phyloP scores from a whole-genome alignment of 805 yeast species.

The Komagataella phaffii region DNA sequence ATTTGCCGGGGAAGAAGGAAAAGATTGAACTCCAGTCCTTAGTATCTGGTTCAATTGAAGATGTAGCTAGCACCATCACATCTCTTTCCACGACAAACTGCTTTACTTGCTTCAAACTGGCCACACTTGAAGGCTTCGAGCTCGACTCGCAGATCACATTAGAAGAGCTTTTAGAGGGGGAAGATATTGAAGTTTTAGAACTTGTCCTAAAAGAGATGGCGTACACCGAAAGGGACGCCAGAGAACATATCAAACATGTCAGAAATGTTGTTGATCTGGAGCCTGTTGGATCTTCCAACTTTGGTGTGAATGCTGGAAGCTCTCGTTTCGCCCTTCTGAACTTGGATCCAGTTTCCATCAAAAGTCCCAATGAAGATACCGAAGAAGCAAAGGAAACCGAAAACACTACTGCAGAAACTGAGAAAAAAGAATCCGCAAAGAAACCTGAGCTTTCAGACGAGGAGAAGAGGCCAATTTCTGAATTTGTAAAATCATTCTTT shows the following conservation, averaged over 20 bases:
- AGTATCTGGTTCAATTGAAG: neutral
- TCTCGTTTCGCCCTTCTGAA: constrained; percentile 30
- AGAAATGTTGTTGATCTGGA: constrained; percentile 49
- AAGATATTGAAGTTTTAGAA: constrained; percentile 9
- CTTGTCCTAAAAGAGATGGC: constrained; percentile 37
- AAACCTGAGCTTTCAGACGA: constrained; percentile 14
- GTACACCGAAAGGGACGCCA: constrained; percentile 47
- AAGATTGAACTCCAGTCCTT: neutral
- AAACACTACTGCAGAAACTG: constrained; percentile 6
- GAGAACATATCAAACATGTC: constrained; percentile 47
- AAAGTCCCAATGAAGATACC: constrained; percentile 5
- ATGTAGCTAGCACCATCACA: neutral
- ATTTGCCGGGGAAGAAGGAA: constrained; percentile 2
- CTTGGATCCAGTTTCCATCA: constrained; percentile 16
- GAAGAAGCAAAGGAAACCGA: constrained; percentile 5
- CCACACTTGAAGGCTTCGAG: constrained; percentile 1
- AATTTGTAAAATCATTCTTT: constrained; percentile 9
- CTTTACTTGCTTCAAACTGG: neutral
- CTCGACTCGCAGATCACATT: neutral
- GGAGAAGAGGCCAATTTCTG: constrained; percentile 13
- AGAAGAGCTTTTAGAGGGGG: constrained; percentile 5
- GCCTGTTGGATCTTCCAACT: constrained; percentile 23
- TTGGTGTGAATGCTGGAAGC: constrained; percentile 33
- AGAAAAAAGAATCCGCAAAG: constrained; percentile 3
- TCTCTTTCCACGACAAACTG: neutral